Conservation (phyloP, 768 basidiomycete species). For the Xerocomus brunneocitrinus region DNA sequence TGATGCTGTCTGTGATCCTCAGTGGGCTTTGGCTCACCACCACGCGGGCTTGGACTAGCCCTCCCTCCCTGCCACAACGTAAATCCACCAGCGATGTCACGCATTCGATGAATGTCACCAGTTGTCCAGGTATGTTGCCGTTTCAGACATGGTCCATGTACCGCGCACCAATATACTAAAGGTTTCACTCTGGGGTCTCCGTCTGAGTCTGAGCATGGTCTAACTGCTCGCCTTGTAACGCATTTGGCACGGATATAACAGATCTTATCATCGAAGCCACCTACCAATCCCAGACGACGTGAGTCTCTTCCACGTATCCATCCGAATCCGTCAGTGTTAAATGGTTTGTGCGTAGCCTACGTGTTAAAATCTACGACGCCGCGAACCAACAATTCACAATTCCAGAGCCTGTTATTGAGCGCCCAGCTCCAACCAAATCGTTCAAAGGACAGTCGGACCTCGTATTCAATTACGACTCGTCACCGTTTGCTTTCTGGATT, state of each 20-base stretch:
- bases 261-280: conserved; percentile 62
- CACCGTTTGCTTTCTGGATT: conserved; percentile 79
- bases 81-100: not conserved
- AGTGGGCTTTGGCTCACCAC: conserved; percentile 5
- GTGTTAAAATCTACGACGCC: conserved; percentile 64
- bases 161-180: conserved; percentile 15
- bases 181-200: conserved; percentile 54
- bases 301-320: conserved; percentile 5
- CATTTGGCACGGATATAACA: conserved; percentile 56
- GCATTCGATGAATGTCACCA: conserved; percentile 28
- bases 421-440: conserved; percentile 35
- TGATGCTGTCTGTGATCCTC: conserved; percentile 7
- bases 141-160: not conserved
- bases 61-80: conserved; percentile 6
- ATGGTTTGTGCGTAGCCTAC: conserved; percentile 40
- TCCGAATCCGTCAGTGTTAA: not conserved
- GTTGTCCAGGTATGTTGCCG: conserved; percentile 27
- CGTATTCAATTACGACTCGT: conserved; percentile 58
- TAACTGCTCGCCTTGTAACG: conserved; percentile 60
- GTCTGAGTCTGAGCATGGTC: conserved; percentile 40
- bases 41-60: not conserved
- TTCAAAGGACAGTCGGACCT: conserved; percentile 51
- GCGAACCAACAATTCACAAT: conserved; percentile 61
- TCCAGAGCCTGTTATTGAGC: conserved; percentile 49
- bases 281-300: conserved; percentile 57